Evolutionary conservation across 2,329 filamentous ascomycete genomes (phyloP), one percentile per base, ranked within the genome.

Genomic region (Talaromyces marneffei): DNA sequence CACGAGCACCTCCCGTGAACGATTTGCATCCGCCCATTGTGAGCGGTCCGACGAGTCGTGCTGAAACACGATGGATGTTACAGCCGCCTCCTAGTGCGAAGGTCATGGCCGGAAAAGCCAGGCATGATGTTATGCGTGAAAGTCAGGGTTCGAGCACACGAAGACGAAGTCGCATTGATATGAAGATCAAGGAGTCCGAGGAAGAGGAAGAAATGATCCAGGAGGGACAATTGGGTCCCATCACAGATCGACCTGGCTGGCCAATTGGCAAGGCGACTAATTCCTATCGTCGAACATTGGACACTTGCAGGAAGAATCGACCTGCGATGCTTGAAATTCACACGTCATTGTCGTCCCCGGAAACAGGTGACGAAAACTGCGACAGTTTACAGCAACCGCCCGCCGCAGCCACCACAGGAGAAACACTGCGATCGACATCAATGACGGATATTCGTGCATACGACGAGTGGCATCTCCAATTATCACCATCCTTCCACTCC

Each of bases 21-120:
- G 90, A 95, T 64, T 84, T 92, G 62, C 90, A 95, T 71, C 90
- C 91, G 4, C 91, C 91, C 2, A 87, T 95, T 57, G 89, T 94
- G 73, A 90, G 86, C 75, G 88, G 85, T 61, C 89, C 87, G 14
- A 82, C 81, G 39, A 86, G 84, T 71, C 85, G 80, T 70, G 85
- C 86, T 59, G 91, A 90, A 63, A 88, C 89, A 59, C 83, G 83
- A 70, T 97, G 92, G 92, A 96, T 97, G 92, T 79, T 96, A 57
- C 91, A 96, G 70, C 92, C 92, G 2, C 91, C 92, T 1, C 92
- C 92, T n/a, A 85, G 88, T 35, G 91, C 92, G 61, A 92, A 88
- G 72, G 82, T 96, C 63, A 97, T 97, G 92, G 89, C 89, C 65
- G 92, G 92, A 66, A 94, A 92, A 72, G 85, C 90, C 57, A 69